Evolutionary conservation across 192 early-diverging fungal genomes (phyloP), one percentile per base, ranked within the genome.

Genomic region (Coemansia sp.): DNA sequence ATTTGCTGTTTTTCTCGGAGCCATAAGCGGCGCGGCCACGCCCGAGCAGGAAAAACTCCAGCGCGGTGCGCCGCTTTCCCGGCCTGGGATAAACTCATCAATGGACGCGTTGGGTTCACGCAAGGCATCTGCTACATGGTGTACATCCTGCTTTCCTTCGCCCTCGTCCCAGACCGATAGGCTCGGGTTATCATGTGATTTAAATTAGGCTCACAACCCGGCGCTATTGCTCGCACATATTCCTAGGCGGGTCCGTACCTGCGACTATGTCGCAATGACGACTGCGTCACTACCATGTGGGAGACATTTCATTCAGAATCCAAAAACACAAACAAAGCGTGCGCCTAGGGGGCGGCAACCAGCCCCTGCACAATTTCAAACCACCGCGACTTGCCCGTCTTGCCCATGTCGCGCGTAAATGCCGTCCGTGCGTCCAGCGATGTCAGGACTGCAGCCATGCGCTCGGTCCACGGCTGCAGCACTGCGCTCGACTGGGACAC

Each of bases 91-190:
- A n/a, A 19, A 44, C 22, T n/a, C 22, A n/a, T 19, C 11, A 5
- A 5, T 22, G n/a, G 42, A 44, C 53, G 68, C 47, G 28, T 64
- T 71, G 56, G 68, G 46, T 29, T 47, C 27, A 58, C 19, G 62
- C 58, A 53, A 43, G 45, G 62, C 53, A 54, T 45, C 52, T 36
- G 53, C 27, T 23, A 8, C 48, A 61, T 71, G 54, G 61, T 59
- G 68, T 64, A 71, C 44, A 71, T n/a, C 42, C 25, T 44, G 42
- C 42, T 44, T 44, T 59, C 46, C 34, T 74, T 26, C 70, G 64
- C 58, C 57, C 60, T 47, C 71, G 57, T 75, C 71, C 71, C 38
- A 75, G 65, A 75, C 32, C 35, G 28, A 67, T 60, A 68, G 71
- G 56, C 46, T 50, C 31, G 58, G 67, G 55, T 50, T 59, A 22